phyloP scores from a whole-genome alignment of 176 grass and related monocot species.

The Metroxylon sagu region DNA sequence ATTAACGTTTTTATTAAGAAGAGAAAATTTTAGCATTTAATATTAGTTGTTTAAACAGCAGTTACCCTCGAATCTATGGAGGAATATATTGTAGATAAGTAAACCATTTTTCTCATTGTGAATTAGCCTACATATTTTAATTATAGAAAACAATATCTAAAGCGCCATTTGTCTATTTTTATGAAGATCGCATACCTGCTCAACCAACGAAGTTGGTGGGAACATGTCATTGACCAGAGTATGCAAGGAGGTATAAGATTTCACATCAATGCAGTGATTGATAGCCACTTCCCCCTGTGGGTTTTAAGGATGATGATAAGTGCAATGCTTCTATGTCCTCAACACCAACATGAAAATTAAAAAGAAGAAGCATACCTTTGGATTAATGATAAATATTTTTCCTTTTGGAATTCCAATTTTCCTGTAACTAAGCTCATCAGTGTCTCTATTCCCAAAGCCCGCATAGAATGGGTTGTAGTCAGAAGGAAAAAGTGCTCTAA shows the following conservation, averaged over 20 bases:
- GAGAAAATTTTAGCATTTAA: too few relatives aligned
- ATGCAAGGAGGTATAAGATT: conserved; percentile 97
- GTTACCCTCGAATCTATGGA: too few relatives aligned
- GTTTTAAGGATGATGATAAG: conserved; percentile 3
- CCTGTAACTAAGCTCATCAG: conserved; percentile 88
- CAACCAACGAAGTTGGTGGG: conserved; percentile 89
- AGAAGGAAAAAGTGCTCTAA: conserved; percentile 90
- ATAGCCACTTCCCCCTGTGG: conserved; percentile 91
- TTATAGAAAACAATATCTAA: too few relatives aligned
- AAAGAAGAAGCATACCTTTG: conserved; percentile 43
- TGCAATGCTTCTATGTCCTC: too few relatives aligned
- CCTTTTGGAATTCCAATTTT: conserved; percentile 98
- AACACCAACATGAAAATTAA: too few relatives aligned
- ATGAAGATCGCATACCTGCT: conserved; percentile 56
- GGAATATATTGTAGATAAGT: too few relatives aligned
- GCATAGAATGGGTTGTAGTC: conserved; percentile 99
- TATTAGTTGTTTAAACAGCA: too few relatives aligned
- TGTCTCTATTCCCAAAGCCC: conserved; percentile 99
- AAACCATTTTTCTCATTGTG: too few relatives aligned
- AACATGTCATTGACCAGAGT: conserved; percentile 98
- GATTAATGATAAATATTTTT: conserved; percentile 99
- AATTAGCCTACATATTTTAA: too few relatives aligned
- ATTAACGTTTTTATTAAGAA: too few relatives aligned
- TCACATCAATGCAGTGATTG: conserved; percentile 81
- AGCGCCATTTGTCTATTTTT: too few relatives aligned